A percentile compares a stretch with the other conserved stretches of the same genome.
Conservation (phyloP, 768 basidiomycete species). For the Amanita rimosa region DNA sequence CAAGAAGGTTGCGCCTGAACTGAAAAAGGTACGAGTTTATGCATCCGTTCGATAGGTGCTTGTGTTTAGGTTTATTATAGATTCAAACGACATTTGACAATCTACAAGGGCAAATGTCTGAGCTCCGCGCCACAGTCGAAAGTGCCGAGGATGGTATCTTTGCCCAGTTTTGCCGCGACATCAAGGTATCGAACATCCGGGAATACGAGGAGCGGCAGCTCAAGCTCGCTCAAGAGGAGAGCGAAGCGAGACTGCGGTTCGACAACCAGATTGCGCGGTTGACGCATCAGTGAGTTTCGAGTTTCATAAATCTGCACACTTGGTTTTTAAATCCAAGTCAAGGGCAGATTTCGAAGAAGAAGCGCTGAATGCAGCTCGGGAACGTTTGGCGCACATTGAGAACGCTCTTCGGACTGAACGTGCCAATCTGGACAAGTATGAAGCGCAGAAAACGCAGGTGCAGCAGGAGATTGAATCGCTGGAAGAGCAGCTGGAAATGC, state of each 20-base stretch:
- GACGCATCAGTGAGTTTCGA: conserved; percentile 60
- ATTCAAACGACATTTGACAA: conserved; percentile 38
- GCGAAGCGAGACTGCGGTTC: conserved; percentile 70
- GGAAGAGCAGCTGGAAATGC: conserved; percentile 39
- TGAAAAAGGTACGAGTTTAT: conserved; percentile 43
- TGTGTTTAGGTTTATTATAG: conserved; percentile 20
- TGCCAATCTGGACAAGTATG: conserved; percentile 38
- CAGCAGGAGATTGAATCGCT: conserved; percentile 49
- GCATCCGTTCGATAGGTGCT: too few species aligned
- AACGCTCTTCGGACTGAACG: conserved; percentile 41
- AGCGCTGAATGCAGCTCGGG: conserved; percentile 51
- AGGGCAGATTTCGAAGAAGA: conserved; percentile 80
- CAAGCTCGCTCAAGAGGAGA: conserved; percentile 81
- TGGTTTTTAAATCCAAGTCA: neutral
- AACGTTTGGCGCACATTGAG: conserved; percentile 48
- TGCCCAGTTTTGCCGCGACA: conserved; percentile 63
- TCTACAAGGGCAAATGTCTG: conserved; percentile 43
- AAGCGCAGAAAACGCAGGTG: conserved; percentile 41
- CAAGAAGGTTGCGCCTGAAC: conserved; percentile 53
- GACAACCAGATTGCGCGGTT: conserved; percentile 82
- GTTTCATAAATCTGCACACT: neutral
- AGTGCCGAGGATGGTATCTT: conserved; percentile 78
- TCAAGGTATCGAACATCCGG: conserved; percentile 72
- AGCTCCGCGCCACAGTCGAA: conserved; percentile 48
- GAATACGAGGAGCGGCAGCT: conserved; percentile 92